Evolutionary conservation across 345 rosid genomes (phyloP), one percentile per base, ranked within the genome.

Genomic region (Syzygium jambos): DNA sequence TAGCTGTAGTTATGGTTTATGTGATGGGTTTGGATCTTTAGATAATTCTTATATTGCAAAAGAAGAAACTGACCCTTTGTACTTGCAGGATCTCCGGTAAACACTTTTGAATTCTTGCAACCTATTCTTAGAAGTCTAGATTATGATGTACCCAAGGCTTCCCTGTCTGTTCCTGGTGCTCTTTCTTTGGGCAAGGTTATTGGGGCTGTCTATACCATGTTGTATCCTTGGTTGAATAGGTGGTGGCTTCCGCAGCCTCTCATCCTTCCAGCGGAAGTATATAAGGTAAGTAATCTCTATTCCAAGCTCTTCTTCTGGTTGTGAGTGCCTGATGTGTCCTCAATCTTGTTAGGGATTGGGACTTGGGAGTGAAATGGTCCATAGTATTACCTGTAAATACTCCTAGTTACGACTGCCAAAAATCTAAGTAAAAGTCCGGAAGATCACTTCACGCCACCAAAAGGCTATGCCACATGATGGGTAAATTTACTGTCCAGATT

Each of bases 231-330:
- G 95, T 91, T 97, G 91, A 91, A 96, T 73, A 85, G 82, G 52
- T 68, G 94, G 94, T 97, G 99, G 99, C 93, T 97, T 94, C 99
- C 98, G 52, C 94, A 92, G 87, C 99, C 98, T 8, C 53, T 95
- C 22, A 89, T 96, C 80, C 97, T 97, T 91, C 99, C 99, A 9
- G 96, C 98, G 61, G 98, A 96, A 94, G 98, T 97, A 41, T 93
- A 95, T 89, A 96, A 96, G 98, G 99, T 95, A 87, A 83, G 61
- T 57, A 73, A 73, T 82, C 91, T 51, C 63, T 78, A 52, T 46
- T 85, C 17, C 41, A 38, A 52, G 82, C 8, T 27, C 55, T 77
- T 63, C 78, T 30, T 49, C 61, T 59, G 41, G 52, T 52, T 59
- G 57, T 51, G 46, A 17, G 13, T 11, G 86, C 51, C 63, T 21